Evolutionary conservation across 164 flowering plant species (phyloP).

Genomic region (Macadamia integrifolia): DNA sequence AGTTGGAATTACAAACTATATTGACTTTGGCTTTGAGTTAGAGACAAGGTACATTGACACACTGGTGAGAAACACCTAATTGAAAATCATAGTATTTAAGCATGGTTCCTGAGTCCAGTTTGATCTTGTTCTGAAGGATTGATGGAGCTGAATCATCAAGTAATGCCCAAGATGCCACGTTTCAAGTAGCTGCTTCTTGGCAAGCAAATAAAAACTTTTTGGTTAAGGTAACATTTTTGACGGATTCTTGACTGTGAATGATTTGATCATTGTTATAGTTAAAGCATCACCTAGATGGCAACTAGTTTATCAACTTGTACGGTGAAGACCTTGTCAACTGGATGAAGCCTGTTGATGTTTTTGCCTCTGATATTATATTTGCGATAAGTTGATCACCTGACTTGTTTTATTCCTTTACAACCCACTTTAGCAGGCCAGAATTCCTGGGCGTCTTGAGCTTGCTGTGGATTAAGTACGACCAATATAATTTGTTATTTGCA

Average conservation of each 20-base stretch:
- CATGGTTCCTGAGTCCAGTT: constrained; percentile 6
- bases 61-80: neutral
- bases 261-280: too few relatives aligned
- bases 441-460: too few relatives aligned
- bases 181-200: constrained; percentile 93
- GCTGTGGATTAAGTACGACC: neutral
- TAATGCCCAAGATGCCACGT: constrained; percentile 50
- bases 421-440: too few relatives aligned
- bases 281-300: too few relatives aligned
- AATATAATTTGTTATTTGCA: constrained; percentile 18
- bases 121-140: constrained; percentile 25
- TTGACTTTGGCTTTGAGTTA: constrained; percentile 91
- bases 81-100: constrained; percentile 1
- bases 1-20: constrained; percentile 91
- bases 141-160: constrained; percentile 46
- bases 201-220: constrained; percentile 94
- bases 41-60: constrained; percentile 56
- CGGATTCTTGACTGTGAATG: constrained; percentile 1
- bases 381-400: too few relatives aligned
- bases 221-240: constrained; percentile 54
- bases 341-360: too few relatives aligned
- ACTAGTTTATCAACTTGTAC: too few relatives aligned
- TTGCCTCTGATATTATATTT: too few relatives aligned
- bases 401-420: too few relatives aligned
- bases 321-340: too few relatives aligned